A percentile compares a stretch with the other conserved stretches of the same genome.
Evolutionary conservation across 1,139 yeast species (phyloP).

Genomic region (Magnusiomyces suaveolens): DNA sequence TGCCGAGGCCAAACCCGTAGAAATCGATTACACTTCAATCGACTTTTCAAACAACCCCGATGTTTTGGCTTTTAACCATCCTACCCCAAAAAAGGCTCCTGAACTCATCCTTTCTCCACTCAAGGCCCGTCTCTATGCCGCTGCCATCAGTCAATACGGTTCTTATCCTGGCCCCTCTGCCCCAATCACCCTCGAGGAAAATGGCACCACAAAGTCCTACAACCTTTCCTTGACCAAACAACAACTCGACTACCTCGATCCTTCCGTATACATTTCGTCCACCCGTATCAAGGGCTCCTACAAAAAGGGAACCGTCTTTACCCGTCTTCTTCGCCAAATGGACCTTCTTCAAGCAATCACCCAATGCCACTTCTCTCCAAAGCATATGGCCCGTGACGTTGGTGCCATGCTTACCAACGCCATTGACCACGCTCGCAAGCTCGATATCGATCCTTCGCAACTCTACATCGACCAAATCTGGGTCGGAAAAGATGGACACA

Average conservation of each 20-base stretch:
- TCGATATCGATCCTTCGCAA: slow-evolving; percentile 51
- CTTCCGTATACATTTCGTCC: slow-evolving; percentile 68
- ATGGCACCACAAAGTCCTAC: slow-evolving; percentile 38
- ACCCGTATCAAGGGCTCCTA: slow-evolving; percentile 74
- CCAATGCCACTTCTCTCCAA: slow-evolving; percentile 81
- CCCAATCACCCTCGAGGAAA: slow-evolving; percentile 41
- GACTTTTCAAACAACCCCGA: slow-evolving; percentile 14
- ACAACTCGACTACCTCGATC: slow-evolving; percentile 71
- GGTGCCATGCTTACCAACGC: slow-evolving; percentile 69
- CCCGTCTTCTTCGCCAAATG: slow-evolving; percentile 64
- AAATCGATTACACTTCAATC: slow-evolving; percentile 12
- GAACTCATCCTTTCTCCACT: slow-evolving; percentile 56
- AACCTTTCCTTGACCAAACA: slow-evolving; percentile 47
- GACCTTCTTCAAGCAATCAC: slow-evolving; percentile 73
- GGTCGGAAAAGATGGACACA: slow-evolving; percentile 82
- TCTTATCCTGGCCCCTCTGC: slow-evolving; percentile 59
- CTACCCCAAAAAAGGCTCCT: slow-evolving; percentile 33
- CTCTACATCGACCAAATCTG: slow-evolving; percentile 75
- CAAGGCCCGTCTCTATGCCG: slow-evolving; percentile 53
- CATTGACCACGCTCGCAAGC: slow-evolving; percentile 52
- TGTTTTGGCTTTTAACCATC: slow-evolving; percentile 11
- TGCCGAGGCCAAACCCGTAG: not conserved
- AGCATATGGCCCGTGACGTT: slow-evolving; percentile 70
- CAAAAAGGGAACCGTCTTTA: slow-evolving; percentile 77
- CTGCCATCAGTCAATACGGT: slow-evolving; percentile 40